phyloP scores from a whole-genome alignment of 306 rosid genomes.

The Psophocarpus tetragonolobus region DNA sequence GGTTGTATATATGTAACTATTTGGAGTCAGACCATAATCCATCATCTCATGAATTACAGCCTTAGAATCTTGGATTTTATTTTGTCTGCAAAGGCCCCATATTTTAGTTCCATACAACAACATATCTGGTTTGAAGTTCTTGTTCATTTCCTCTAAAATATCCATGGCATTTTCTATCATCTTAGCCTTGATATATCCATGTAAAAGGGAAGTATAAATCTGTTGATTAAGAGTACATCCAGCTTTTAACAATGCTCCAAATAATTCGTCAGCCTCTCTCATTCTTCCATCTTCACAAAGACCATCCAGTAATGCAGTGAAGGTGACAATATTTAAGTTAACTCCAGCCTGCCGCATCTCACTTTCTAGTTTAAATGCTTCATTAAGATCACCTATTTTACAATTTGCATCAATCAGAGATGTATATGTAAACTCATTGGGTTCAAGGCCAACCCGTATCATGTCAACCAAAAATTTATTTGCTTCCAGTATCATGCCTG shows the following conservation, averaged over 20 bases:
- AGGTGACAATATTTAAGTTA: slow-evolving; percentile 60
- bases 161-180: slow-evolving; percentile 60
- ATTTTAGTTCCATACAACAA: slow-evolving; percentile 72
- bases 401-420: slow-evolving; percentile 89
- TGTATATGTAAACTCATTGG: slow-evolving; percentile 87
- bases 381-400: slow-evolving; percentile 66
- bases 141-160: slow-evolving; percentile 67
- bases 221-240: slow-evolving; percentile 66
- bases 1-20: slow-evolving; percentile 71
- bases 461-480: slow-evolving; percentile 78
- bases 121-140: slow-evolving; percentile 63
- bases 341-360: slow-evolving; percentile 77
- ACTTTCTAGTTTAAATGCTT: slow-evolving; percentile 67
- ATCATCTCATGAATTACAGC: slow-evolving; percentile 61
- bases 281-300: slow-evolving; percentile 78
- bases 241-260: slow-evolving; percentile 55
- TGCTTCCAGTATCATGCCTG: slow-evolving; percentile 81
- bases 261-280: slow-evolving; percentile 79
- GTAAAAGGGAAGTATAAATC: slow-evolving; percentile 69
- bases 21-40: slow-evolving; percentile 55
- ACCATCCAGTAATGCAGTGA: slow-evolving; percentile 75
- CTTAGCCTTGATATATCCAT: slow-evolving; percentile 77
- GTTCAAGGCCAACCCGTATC: slow-evolving; percentile 75
- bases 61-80: slow-evolving; percentile 64
- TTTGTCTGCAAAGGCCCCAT: slow-evolving; percentile 76